phyloP scores from a whole-genome alignment of 2,329 filamentous ascomycete species.

The Elsinoe ampelina region DNA sequence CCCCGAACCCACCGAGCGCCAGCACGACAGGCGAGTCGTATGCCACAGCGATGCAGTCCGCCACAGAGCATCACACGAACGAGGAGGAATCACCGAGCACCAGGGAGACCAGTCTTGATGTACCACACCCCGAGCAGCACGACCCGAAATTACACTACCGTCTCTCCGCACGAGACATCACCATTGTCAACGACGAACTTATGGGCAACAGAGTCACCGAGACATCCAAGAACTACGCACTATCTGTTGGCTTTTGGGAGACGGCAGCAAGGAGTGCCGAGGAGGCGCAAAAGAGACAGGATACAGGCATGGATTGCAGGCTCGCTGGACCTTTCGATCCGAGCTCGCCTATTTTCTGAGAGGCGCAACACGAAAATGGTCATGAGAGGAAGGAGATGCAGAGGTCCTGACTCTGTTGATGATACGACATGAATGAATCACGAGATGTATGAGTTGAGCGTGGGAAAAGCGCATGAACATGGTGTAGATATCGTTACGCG shows the following conservation, averaged over 20 bases:
- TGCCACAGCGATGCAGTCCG: conserved; percentile 1
- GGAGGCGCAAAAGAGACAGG: conserved; percentile 1
- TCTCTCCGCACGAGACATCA: conserved; percentile 2
- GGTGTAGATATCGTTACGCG: not conserved
- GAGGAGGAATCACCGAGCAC: conserved; percentile 5
- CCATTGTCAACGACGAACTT: conserved; percentile 3
- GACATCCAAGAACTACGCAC: conserved; percentile 2
- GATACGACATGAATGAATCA: not conserved
- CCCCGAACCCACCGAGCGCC: not conserved
- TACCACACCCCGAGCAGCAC: not conserved
- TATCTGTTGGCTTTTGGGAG: conserved; percentile 5
- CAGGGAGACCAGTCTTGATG: not conserved
- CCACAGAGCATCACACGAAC: not conserved
- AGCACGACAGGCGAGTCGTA: not conserved
- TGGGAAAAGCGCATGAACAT: not conserved
- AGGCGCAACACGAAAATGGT: not conserved
- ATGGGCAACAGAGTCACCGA: conserved; percentile 10
- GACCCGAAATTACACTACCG: not conserved
- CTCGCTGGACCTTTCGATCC: conserved; percentile 7
- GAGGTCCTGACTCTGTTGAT: not conserved
- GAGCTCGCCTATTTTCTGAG: conserved; percentile 6
- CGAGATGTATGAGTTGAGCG: not conserved
- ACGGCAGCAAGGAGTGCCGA: not conserved
- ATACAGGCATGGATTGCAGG: conserved; percentile 6
- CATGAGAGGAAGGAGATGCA: not conserved